A percentile compares a stretch with the other conserved stretches of the same genome.
phyloP scores from a whole-genome alignment of 345 rosid species.

The Clausena lansium region DNA sequence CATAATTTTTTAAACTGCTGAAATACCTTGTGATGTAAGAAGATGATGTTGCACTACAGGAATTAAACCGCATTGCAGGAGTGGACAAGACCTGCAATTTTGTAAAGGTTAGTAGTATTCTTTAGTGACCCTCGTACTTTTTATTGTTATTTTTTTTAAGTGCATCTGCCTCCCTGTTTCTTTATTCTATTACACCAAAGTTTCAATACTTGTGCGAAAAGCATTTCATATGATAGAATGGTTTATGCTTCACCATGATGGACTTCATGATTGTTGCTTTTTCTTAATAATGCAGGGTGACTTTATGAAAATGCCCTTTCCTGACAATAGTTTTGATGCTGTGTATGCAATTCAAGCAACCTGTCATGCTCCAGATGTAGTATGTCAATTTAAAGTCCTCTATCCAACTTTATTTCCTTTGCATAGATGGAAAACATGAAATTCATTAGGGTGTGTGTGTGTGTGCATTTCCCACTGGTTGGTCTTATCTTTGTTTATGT shows the following conservation, averaged over 20 bases:
- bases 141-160: too few relatives aligned
- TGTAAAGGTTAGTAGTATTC: slow-evolving; percentile 67
- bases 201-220: background rate
- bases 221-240: slow-evolving; percentile 1
- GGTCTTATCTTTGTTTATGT: slow-evolving; percentile 6
- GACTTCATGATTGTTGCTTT: background rate
- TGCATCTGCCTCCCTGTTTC: background rate
- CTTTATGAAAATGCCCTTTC: slow-evolving; percentile 98
- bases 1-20: background rate
- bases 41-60: slow-evolving; percentile 40
- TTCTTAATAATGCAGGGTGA: slow-evolving; percentile 69
- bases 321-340: slow-evolving; percentile 86
- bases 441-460: background rate
- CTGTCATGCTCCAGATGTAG: slow-evolving; percentile 99
- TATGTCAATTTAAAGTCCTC: slow-evolving; percentile 36
- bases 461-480: background rate
- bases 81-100: slow-evolving; percentile 86
- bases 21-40: background rate
- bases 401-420: slow-evolving; percentile 7
- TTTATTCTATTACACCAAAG: background rate
- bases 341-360: slow-evolving; percentile 98
- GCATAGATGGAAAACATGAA: background rate
- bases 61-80: slow-evolving; percentile 73
- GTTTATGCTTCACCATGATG: background rate
- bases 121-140: background rate